Evolutionary conservation across 768 basidiomycete genomes (phyloP), one percentile per base, ranked within the genome.

Genomic region (Mycena haematopus): DNA sequence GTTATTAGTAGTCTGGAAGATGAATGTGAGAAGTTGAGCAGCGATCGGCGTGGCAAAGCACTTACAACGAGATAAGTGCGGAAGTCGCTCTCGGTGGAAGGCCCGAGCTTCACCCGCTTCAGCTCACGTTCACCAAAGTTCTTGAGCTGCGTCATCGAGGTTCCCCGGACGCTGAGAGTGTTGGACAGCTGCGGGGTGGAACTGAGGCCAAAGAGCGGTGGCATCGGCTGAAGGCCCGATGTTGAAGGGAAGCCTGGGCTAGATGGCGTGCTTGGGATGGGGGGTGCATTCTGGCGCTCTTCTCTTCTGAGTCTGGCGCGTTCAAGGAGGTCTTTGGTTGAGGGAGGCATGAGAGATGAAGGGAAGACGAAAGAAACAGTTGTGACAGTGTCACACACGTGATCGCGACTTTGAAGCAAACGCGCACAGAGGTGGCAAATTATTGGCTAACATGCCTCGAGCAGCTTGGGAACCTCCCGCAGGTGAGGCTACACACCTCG

Each of bases 121-220:
- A 57, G 36, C 35, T 57, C 47, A 19, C 56, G 56, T 50, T 57
- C 56, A n/a, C 56, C 56, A 25, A 57, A 57, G 36, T 57, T 57
- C 56, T 57, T 57, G 46, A 57, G 56, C 47, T 57, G 56, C 2
- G 47, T 27, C 56, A 57, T 49, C 38, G 56, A 57, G 8, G 46
- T 57, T 31, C 47, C 46, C 11, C 56, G 47, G 33, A 57, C 27
- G 56, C 22, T 56, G 15, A 55, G 27, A 33, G 40, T 13, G 19
- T 2, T 19, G 21, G 13, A 38, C 33, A 36, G 35, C 15, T 21
- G 17, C 25, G 42, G 42, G 13, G 25, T 13, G 54, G 42, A 31
- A 55, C 44, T 33, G 54, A 55, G 54, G 54, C 29, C 11, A 17
- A 45, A 33, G 40, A 45, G 7, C 19, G 54, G 42, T 33, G 54